Evolutionary conservation across 2,329 filamentous ascomycete genomes (phyloP), one percentile per base, ranked within the genome.

Genomic region (Tolypocladium ovalisporum): DNA sequence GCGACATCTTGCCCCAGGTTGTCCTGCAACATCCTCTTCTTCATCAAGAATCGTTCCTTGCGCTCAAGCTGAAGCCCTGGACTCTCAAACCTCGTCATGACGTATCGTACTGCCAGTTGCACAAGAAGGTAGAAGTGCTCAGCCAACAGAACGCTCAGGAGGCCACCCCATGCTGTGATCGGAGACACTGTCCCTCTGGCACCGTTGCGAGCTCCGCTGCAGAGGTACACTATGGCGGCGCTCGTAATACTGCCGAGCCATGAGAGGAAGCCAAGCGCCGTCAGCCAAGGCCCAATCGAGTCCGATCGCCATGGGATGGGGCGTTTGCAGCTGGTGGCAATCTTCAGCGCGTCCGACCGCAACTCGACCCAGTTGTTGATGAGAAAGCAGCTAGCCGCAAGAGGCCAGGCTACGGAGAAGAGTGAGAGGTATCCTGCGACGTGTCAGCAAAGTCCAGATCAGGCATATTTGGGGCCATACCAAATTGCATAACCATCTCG

Each of bases 351-450:
- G 68, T 99, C 94, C 0, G 90, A 90, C 47, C 94, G 88, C 42
- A 97, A 82, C 70, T 97, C 94, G 58, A 99, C 76, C 91, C 93
- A 97, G 75, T 97, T 95, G 75, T 97, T 97, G 71, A 94, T 76
- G 15, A 97, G 76, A 75, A 97, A 97, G 1, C 88, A 93, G 57
- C 90, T 80, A 2, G 88, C 87, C 0, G 93, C 92, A n/a, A 97
- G 77, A 0, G 94, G 94, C 94, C 94, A 99, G 56, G 96, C 85
- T 2, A 94, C 89, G 0, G 90, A 94, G 71, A 97, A 97, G 12
- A 97, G 80, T 0, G 89, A 87, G 0, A 99, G 79, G 69, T 97
- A 97, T 35, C 92, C 90, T 77, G 82, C 6, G 8, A 6, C 24
- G 72, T 55, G 65, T 64, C 56, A 53, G 54, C 32, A 19, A 32